Base-by-base conservation (phyloP, 2,329 filamentous ascomycete species). In the Sphaceloma murrayae region DNA sequence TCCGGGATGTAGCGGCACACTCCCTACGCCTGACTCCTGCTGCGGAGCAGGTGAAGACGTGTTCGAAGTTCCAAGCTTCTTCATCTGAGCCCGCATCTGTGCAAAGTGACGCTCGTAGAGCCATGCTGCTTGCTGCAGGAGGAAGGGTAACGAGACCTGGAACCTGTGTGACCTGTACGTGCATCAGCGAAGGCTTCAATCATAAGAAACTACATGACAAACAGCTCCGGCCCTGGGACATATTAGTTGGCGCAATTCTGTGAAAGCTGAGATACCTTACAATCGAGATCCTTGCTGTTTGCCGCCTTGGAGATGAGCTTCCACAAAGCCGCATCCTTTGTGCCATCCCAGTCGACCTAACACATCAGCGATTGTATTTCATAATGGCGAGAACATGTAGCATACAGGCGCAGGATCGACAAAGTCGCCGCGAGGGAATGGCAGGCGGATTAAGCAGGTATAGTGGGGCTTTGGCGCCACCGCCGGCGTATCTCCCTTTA, bases 51-150 rank as follows among this genome's bases (percentile, higher is more conserved):
- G 76, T 2, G 78, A 78, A 1, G 74, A 70, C 1, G 72, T 70
- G 13, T 69, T 64, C 3, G 77, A 77, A 46, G 66, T 73, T 2
- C 74, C 77, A 32, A 80, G 77, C 58, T 82, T 91, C 49, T 84
- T 78, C 69, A 96, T 86, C 65, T 95, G 87, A 14, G 84, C 87
- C 52, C 85, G 78, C 36, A 96, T 85, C 60, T 95, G 86, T 1
- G 85, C 84, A 19, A 93, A 75, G 65, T 96, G 86, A 42, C 85
- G 75, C 60, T 96, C 88, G 58, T 91, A 94, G 4, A 96, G 75
- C 75, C 87, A 94, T 62, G 86, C 87, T 51, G 87, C 87, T 64
- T 98, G 87, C 59, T 94, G 85, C 11, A 95, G 75, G 22, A 98
- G 73, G 57, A 96, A 96, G 30, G 86, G 75, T 47, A 93, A 77